Evolutionary conservation across 345 rosid species (phyloP).

Genomic region (Eucalyptus cloeziana): DNA sequence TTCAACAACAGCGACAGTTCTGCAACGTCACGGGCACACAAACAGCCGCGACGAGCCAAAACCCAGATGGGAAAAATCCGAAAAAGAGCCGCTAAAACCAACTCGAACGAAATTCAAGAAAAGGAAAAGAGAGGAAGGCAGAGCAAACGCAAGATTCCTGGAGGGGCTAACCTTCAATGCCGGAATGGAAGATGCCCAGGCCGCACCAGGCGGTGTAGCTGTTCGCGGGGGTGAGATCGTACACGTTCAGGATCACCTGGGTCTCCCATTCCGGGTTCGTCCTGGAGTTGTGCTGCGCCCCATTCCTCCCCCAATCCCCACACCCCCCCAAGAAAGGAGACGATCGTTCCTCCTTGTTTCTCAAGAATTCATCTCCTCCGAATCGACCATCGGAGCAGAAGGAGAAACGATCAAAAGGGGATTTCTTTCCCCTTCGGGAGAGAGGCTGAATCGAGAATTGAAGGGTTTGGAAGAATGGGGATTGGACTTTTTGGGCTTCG

Average conservation of each 20-base stretch:
- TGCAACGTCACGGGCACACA: not conserved
- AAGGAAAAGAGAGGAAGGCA: not conserved
- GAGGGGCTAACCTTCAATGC: slow-evolving; percentile 53
- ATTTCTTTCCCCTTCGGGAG: not conserved
- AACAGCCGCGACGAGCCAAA: not conserved
- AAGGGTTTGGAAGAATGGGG: not conserved
- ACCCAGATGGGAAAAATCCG: not conserved
- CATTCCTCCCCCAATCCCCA: slow-evolving; percentile 1
- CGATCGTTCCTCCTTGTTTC: not conserved
- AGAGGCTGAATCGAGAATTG: not conserved
- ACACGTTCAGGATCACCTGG: slow-evolving; percentile 55
- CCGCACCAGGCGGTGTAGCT: slow-evolving; percentile 78
- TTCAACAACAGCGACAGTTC: not conserved
- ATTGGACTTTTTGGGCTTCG: not conserved
- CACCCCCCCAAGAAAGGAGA: not conserved
- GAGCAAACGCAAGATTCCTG: not conserved
- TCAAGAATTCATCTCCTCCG: not conserved
- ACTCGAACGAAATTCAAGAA: not conserved
- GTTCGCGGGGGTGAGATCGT: slow-evolving; percentile 84
- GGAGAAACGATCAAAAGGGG: not conserved
- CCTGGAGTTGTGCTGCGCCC: slow-evolving; percentile 7
- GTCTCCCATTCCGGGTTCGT: slow-evolving; percentile 13
- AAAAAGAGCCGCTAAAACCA: not conserved
- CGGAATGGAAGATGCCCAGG: slow-evolving; percentile 89
- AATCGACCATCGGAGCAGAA: not conserved